Evolutionary conservation across 352 stramenopile genomes (phyloP).

Genomic region (Globisporangium acanthophoron): DNA sequence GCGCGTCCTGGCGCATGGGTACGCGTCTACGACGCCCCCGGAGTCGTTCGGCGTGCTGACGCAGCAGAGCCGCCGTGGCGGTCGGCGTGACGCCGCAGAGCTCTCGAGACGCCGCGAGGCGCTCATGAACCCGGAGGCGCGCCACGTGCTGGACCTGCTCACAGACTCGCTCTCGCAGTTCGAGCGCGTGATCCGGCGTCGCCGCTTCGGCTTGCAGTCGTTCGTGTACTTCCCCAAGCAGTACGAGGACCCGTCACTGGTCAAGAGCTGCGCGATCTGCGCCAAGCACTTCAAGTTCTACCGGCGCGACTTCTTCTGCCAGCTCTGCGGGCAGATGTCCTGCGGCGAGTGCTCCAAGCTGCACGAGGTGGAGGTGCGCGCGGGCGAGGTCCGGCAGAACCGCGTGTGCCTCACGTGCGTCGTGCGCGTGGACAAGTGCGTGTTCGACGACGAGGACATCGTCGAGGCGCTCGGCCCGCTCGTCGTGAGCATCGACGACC

Average conservation of each 20-base stretch:
- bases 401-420: constrained; percentile 39
- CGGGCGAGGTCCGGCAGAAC: constrained; percentile 34
- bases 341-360: constrained; percentile 38
- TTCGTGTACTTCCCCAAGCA: constrained; percentile 58
- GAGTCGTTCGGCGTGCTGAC: constrained; percentile 25
- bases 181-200: constrained; percentile 64
- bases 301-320: constrained; percentile 43
- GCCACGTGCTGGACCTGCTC: constrained; percentile 50
- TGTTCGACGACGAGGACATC: constrained; percentile 45
- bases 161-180: constrained; percentile 49
- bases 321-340: constrained; percentile 42
- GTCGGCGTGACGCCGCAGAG: constrained; percentile 13
- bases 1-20: constrained; percentile 49
- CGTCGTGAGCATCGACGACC: constrained; percentile 33
- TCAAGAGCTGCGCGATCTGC: constrained; percentile 41
- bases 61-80: constrained; percentile 6
- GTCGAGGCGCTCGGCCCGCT: constrained; percentile 33
- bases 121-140: constrained; percentile 57
- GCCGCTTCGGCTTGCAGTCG: constrained; percentile 61
- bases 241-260: constrained; percentile 20
- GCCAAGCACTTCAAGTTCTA: constrained; percentile 39
- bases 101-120: constrained; percentile 29
- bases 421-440: constrained; percentile 35
- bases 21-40: constrained; percentile 38
- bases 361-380: constrained; percentile 34